A percentile compares a stretch with the other conserved stretches of the same genome.
phyloP scores from a whole-genome alignment of 176 grass and related monocot species.

The Musa itinerans region DNA sequence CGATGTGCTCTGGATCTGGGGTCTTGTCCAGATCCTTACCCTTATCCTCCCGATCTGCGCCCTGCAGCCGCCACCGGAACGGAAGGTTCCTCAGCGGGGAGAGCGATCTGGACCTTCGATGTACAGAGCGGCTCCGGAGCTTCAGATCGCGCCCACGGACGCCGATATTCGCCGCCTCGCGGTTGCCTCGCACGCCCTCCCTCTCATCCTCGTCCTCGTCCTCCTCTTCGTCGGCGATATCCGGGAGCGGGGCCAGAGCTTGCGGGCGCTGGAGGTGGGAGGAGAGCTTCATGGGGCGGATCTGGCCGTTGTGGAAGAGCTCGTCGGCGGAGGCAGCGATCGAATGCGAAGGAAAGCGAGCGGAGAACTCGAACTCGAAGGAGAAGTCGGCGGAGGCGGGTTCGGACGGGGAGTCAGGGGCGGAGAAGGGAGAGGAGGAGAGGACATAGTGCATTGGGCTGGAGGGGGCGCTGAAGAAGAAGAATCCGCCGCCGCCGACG shows the following conservation, averaged over 20 bases:
- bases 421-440: neutral
- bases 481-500: neutral
- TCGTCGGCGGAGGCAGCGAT: constrained; percentile 18
- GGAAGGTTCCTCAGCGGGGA: constrained; percentile 17
- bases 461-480: constrained; percentile 24
- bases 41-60: neutral
- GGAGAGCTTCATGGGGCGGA: constrained; percentile 23
- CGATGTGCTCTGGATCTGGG: constrained; percentile 16
- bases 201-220: constrained; percentile 2
- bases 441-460: constrained; percentile 23
- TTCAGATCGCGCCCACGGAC: constrained; percentile 13
- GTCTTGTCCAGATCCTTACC: neutral
- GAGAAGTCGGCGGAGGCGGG: constrained; percentile 5
- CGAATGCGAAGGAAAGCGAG: constrained; percentile 12
- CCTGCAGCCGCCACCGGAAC: constrained; percentile 9
- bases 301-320: constrained; percentile 27
- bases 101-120: constrained; percentile 20
- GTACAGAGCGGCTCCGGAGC: constrained; percentile 20
- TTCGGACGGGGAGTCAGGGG: neutral
- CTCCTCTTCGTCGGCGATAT: constrained; percentile 6
- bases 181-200: neutral
- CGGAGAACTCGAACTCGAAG: constrained; percentile 28
- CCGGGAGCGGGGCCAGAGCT: constrained; percentile 9
- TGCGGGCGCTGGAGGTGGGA: constrained; percentile 23
- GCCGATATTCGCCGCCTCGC: neutral